Base-by-base conservation (phyloP, 2,329 filamentous ascomycete species). In the Didymosphaeria variabile region DNA sequence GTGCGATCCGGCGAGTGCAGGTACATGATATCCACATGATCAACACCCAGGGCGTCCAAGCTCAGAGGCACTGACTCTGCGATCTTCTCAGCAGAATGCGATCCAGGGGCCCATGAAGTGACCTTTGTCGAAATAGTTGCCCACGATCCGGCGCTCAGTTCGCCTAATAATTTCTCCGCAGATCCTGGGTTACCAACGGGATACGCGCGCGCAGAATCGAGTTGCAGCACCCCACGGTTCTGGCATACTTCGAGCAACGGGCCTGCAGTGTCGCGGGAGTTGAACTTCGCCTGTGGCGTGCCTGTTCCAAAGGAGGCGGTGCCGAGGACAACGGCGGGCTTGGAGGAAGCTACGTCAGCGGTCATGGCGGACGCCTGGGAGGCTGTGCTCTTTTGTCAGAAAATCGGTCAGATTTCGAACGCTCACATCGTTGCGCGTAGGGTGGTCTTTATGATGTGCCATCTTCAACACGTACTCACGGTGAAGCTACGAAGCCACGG, bases 1-100 rank as follows among this genome's bases (percentile, higher is more conserved):
- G 23, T 29, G 12, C 29, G 21, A 50, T 67, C 66, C 4, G 67
- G 67, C 3, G 60, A 57, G 26, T 69, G 65, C n/a, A 69, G 47
- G 55, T 66, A 69, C 40, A 69, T 40, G 31, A 66, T 63, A 34
- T 67, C 67, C 0, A 59, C 57, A 17, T 17, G 29, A 23, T 49
- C 45, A 12, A 49, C 45, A 12, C 23, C 21, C 8, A 49, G 26
- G 21, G 45, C 23, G 10, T 49, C 26, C 21, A 49, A 17, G 26
- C 45, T 49, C 26, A 49, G 26, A 21, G 45, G 45, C 15, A 49
- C 45, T 13, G 45, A 49, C 12, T 31, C 45, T 13, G 45, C 45
- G 17, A 49, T 49, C 45, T 49, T 49, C 45, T 31, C 45, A 5
- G 45, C 45, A 31, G 45, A 49, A 15, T 49, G 45, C 45, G 45